Evolutionary conservation across 2,329 filamentous ascomycete species (phyloP).

Genomic region (Catunica adiposa): DNA sequence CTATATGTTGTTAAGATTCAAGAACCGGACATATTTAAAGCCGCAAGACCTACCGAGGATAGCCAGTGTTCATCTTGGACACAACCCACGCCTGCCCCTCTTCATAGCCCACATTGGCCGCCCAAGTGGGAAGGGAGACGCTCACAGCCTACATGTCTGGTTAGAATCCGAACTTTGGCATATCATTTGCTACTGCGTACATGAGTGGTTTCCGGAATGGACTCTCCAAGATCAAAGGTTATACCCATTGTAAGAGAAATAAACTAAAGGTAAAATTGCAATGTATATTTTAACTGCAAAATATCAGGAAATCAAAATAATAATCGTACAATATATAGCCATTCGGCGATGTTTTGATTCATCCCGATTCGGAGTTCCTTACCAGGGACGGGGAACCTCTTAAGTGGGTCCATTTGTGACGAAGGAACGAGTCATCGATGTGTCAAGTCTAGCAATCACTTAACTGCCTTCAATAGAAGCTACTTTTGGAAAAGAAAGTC

Average conservation of each 20-base stretch:
- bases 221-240: constrained; percentile 42
- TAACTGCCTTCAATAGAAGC: not conserved
- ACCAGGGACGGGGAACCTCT: not conserved
- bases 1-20: constrained; percentile 25
- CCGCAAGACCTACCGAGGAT: constrained; percentile 48
- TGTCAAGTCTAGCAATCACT: not conserved
- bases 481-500: no score
- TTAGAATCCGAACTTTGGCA: not conserved
- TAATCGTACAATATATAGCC: no score
- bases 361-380: no score
- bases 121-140: constrained; percentile 89
- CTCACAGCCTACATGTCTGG: constrained; percentile 57
- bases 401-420: not conserved
- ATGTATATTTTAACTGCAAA: not conserved
- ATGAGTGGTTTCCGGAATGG: constrained; percentile 66
- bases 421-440: constrained; percentile 6
- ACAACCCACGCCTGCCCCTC: constrained; percentile 82
- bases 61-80: constrained; percentile 71
- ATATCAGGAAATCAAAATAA: not conserved
- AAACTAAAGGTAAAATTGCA: not conserved
- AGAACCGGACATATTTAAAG: constrained; percentile 11
- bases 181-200: constrained; percentile 28
- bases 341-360: no score
- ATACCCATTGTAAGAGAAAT: constrained; percentile 25
- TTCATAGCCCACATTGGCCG: constrained; percentile 79